phyloP scores from a whole-genome alignment of 1,139 yeast genomes.

The Zygotorulaspora mrakii region DNA sequence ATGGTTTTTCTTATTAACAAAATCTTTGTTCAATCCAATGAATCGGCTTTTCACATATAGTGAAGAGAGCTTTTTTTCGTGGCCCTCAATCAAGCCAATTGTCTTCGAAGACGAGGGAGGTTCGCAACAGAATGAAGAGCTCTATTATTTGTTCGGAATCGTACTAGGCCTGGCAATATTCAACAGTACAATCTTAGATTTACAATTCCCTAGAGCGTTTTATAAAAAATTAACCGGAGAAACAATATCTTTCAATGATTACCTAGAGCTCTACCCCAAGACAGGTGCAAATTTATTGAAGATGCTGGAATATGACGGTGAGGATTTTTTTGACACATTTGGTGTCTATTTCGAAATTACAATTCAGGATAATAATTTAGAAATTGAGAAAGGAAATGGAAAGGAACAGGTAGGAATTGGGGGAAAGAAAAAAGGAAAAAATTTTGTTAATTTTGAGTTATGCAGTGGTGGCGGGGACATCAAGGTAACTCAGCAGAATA shows the following conservation, averaged over 20 bases:
- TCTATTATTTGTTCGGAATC: conserved; percentile 75
- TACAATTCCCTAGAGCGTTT: conserved; percentile 69
- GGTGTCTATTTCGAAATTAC: conserved; percentile 49
- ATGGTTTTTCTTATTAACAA: conserved; percentile 77
- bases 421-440: neutral
- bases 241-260: conserved; percentile 59
- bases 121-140: conserved; percentile 39
- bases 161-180: conserved; percentile 86
- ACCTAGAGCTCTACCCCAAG: conserved; percentile 61
- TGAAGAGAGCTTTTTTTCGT: conserved; percentile 66
- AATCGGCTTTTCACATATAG: conserved; percentile 60
- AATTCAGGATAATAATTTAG: conserved; percentile 42
- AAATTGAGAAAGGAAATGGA: conserved; percentile 5
- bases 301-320: conserved; percentile 47
- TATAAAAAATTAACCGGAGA: conserved; percentile 69
- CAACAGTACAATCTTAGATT: conserved; percentile 80
- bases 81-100: conserved; percentile 61
- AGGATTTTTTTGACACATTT: conserved; percentile 46
- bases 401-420: conserved; percentile 14
- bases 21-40: conserved; percentile 62
- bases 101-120: conserved; percentile 28
- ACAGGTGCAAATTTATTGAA: conserved; percentile 56
- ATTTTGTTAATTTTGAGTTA: conserved; percentile 45
- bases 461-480: conserved; percentile 52
- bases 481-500: conserved; percentile 54